Conservation (phyloP, 2,329 filamentous ascomycete species). For the Nemania bipapillata region DNA sequence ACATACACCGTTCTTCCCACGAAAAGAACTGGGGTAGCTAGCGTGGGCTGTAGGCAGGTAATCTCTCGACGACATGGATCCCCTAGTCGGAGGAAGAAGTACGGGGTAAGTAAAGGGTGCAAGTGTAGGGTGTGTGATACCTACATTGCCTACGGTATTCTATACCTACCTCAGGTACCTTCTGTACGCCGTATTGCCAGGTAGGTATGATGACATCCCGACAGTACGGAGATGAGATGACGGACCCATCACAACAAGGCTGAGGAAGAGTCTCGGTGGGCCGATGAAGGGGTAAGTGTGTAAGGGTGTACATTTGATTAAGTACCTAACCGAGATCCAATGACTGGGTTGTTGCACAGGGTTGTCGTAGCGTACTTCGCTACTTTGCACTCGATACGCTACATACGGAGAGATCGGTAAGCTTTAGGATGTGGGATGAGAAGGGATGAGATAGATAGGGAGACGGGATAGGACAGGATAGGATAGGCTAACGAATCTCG, state of each 20-base stretch:
- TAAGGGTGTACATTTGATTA: constrained; percentile 6
- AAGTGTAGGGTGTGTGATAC: too few relatives aligned
- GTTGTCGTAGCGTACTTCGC: neutral
- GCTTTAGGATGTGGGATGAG: neutral
- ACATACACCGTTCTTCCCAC: neutral
- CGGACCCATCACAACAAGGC: constrained; percentile 30
- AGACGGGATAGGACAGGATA: too few relatives aligned
- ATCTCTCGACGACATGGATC: constrained; percentile 12
- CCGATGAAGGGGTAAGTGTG: neutral
- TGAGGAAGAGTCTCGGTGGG: constrained; percentile 4
- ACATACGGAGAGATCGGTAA: neutral
- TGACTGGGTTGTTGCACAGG: neutral
- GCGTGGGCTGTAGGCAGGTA: too few relatives aligned
- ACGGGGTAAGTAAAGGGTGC: constrained; percentile 29
- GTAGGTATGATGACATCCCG: constrained; percentile 3
- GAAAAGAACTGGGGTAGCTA: neutral
- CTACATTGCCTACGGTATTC: too few relatives aligned
- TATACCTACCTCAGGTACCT: too few relatives aligned
- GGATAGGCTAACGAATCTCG: too few relatives aligned
- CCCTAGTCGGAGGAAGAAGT: neutral
- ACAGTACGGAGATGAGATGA: constrained; percentile 32
- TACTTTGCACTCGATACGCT: neutral
- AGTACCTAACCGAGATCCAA: neutral
- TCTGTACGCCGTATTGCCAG: constrained; percentile 3
- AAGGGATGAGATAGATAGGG: too few relatives aligned